phyloP scores from a whole-genome alignment of 164 flowering plant species.

The Macadamia integrifolia region DNA sequence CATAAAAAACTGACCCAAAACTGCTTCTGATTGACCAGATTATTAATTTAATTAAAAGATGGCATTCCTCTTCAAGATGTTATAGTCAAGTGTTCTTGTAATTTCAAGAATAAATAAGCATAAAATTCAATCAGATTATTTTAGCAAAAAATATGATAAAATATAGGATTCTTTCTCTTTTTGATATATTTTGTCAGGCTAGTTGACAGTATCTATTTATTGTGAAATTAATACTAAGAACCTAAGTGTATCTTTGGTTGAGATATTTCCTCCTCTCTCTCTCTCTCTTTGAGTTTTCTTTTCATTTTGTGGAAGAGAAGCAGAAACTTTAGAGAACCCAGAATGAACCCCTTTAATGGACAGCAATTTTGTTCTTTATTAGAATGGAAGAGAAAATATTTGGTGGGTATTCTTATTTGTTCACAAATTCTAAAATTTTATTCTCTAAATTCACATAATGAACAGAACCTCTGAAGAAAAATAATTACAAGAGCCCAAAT shows the following conservation, averaged over 20 bases:
- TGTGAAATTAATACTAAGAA: too few species aligned
- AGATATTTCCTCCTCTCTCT: not conserved
- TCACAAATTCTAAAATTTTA: too few species aligned
- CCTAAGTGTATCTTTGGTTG: too few species aligned
- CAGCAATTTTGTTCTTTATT: not conserved
- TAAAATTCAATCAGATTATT: too few species aligned
- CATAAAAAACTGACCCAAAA: too few species aligned
- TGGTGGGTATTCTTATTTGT: not conserved
- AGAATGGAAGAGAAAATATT: not conserved
- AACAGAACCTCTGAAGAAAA: slow-evolving; percentile 4
- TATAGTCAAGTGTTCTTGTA: not conserved
- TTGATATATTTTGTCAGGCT: too few species aligned
- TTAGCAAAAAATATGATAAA: too few species aligned
- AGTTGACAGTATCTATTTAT: too few species aligned
- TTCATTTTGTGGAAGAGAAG: not conserved
- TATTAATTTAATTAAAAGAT: not conserved
- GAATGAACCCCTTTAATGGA: not conserved
- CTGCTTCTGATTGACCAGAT: not conserved
- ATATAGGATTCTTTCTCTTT: too few species aligned
- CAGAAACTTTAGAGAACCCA: not conserved
- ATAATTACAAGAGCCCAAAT: slow-evolving; percentile 29
- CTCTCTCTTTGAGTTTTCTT: not conserved
- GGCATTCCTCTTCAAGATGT: not conserved
- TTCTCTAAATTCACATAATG: slow-evolving; percentile 4
- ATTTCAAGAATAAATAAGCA: too few species aligned